A percentile compares a stretch with the other conserved stretches of the same genome.
Evolutionary conservation across 305 asterid genomes (phyloP).

Genomic region (Fraxinus xanthoxyloides): DNA sequence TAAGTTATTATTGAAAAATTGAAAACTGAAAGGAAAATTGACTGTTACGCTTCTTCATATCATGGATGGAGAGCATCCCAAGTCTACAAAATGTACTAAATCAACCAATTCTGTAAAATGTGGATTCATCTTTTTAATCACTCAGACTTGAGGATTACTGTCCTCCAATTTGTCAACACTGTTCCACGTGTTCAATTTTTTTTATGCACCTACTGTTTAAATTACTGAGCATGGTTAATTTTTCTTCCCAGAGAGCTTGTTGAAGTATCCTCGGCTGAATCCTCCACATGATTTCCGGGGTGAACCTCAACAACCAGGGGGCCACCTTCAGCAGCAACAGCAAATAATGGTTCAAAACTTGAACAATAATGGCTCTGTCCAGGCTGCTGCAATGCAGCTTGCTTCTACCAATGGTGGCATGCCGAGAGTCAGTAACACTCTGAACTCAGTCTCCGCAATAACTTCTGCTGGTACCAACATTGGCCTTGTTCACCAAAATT

Average conservation of each 20-base stretch:
- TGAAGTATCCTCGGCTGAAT: slow-evolving; percentile 33
- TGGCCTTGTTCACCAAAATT: slow-evolving; percentile 45
- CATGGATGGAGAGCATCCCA: background rate
- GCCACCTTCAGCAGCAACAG: slow-evolving; percentile 29
- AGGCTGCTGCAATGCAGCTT: slow-evolving; percentile 21
- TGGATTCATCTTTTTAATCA: background rate
- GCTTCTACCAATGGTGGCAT: slow-evolving; percentile 23
- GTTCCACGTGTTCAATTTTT: background rate
- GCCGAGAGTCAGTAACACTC: slow-evolving; percentile 22
- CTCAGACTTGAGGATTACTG: background rate
- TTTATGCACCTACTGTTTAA: background rate
- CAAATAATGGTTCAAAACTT: slow-evolving; percentile 27
- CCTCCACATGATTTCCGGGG: slow-evolving; percentile 21
- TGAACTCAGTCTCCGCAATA: slow-evolving; percentile 20
- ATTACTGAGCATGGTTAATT: background rate
- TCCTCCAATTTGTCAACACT: background rate
- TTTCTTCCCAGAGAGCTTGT: slow-evolving; percentile 31
- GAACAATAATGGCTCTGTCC: slow-evolving; percentile 19
- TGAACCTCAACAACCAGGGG: slow-evolving; percentile 26
- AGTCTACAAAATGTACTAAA: background rate
- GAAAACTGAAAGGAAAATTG: background rate
- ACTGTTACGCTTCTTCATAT: background rate
- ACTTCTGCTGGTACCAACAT: slow-evolving; percentile 23
- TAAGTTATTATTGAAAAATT: background rate
- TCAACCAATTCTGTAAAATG: background rate